Conservation (phyloP, 163 green algal genomes). For the Coccomyxa subellipsoidea region DNA sequence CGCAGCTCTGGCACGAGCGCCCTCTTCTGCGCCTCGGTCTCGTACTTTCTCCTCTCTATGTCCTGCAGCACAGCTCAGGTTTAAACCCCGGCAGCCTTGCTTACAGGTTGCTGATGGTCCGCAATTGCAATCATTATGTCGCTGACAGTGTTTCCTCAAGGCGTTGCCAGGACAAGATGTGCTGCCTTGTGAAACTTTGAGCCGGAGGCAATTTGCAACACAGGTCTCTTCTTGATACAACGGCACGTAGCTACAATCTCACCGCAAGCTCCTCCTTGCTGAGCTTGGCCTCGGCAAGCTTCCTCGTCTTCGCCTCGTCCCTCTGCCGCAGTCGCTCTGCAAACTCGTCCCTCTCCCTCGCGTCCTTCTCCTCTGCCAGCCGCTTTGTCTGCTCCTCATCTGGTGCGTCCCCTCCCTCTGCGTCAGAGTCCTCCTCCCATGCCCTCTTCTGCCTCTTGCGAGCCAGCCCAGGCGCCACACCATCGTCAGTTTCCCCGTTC, state of each 20-base stretch:
- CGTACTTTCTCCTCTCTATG: constrained; percentile 40
- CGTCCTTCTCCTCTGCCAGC: constrained; percentile 27
- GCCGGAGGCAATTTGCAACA: no score
- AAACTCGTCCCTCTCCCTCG: constrained; percentile 53
- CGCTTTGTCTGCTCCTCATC: constrained; percentile 10
- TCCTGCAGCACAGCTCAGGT: constrained; percentile 21
- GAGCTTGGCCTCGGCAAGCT: constrained; percentile 44
- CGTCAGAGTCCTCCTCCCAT: constrained; percentile 44
- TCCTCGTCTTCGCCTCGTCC: constrained; percentile 43
- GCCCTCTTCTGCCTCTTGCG: constrained; percentile 30
- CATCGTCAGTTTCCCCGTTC: background rate
- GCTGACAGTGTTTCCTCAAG: no score
- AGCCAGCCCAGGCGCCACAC: background rate
- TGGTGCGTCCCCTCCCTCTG: constrained; percentile 19
- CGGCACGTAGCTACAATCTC: no score
- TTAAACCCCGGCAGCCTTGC: no score
- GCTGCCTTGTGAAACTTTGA: no score
- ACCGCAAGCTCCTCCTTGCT: constrained; percentile 44
- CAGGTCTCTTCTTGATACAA: no score
- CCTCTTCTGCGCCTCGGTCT: constrained; percentile 47
- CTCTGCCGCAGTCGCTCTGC: constrained; percentile 41
- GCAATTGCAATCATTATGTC: no score
- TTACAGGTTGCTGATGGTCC: no score
- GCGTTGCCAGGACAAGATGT: no score
- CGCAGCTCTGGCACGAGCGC: constrained; percentile 37